phyloP scores from a whole-genome alignment of 1,284 basidiomycete species.

The Pterula multifida region DNA sequence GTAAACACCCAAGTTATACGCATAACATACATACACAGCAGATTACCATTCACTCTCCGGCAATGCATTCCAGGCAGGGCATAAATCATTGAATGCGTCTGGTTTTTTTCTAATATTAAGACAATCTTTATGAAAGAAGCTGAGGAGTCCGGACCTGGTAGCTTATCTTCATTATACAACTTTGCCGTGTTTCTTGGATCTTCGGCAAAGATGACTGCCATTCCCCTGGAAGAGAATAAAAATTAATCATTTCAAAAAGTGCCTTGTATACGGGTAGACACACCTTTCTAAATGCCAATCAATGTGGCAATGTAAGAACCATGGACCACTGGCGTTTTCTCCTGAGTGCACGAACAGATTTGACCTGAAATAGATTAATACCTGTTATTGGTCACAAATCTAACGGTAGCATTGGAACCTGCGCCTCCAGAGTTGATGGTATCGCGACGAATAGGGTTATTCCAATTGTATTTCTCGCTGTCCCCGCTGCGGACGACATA shows the following conservation, averaged over 20 bases:
- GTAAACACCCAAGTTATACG: no score
- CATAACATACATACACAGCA: no score
- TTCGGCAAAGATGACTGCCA: conserved; percentile 28
- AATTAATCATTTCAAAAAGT: neutral
- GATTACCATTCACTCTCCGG: neutral
- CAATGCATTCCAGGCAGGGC: neutral
- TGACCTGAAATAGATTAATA: neutral
- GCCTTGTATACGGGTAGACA: neutral
- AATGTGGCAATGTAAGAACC: conserved; percentile 37
- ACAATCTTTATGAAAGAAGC: neutral
- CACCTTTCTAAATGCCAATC: conserved; percentile 32
- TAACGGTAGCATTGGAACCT: conserved; percentile 19
- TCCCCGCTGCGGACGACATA: conserved; percentile 21
- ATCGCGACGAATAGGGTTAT: conserved; percentile 27
- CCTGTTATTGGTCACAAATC: conserved; percentile 24
- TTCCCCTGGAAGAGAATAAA: conserved; percentile 15
- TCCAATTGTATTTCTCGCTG: conserved; percentile 21
- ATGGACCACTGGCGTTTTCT: conserved; percentile 16
- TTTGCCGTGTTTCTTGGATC: conserved; percentile 9
- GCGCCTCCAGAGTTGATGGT: conserved; percentile 16
- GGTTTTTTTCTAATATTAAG: neutral
- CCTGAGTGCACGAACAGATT: neutral
- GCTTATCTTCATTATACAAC: neutral
- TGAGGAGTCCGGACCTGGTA: neutral
- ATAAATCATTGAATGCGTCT: neutral